phyloP scores from a whole-genome alignment of 306 rosid genomes.

The Mimosa bimucronata region DNA sequence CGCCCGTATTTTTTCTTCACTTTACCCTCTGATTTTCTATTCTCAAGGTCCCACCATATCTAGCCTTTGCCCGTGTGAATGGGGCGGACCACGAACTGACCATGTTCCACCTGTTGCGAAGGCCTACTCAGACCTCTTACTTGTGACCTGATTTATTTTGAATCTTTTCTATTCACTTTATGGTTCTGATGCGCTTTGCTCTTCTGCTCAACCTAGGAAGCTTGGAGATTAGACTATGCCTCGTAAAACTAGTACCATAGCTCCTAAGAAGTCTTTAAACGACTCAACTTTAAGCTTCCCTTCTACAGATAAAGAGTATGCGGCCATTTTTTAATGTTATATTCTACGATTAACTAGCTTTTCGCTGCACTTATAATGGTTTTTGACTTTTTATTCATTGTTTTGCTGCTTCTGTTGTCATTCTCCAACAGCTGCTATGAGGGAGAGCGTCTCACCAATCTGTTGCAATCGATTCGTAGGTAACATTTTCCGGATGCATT shows the following conservation, averaged over 20 bases:
- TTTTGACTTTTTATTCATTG: slow-evolving; percentile 9
- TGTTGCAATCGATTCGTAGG: slow-evolving; percentile 68
- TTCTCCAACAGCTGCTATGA: slow-evolving; percentile 46
- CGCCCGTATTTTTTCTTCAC: no score
- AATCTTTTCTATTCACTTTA: slow-evolving; percentile 3
- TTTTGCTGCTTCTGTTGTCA: slow-evolving; percentile 4
- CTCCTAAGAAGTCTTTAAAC: slow-evolving; percentile 40
- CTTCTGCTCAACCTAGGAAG: slow-evolving; percentile 26
- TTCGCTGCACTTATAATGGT: background rate
- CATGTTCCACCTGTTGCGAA: no score
- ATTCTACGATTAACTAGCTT: slow-evolving; percentile 2
- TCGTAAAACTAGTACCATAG: slow-evolving; percentile 25
- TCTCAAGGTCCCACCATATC: no score
- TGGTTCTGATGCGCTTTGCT: slow-evolving; percentile 6
- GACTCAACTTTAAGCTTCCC: slow-evolving; percentile 24
- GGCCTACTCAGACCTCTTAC: no score
- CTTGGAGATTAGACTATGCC: slow-evolving; percentile 30
- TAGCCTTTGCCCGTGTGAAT: no score
- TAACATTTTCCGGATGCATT: slow-evolving; percentile 24
- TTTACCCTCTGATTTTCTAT: no score
- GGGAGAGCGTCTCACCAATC: slow-evolving; percentile 51
- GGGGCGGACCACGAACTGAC: no score
- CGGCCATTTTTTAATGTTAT: background rate
- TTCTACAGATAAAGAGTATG: slow-evolving; percentile 41
- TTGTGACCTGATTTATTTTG: no score